phyloP scores from a whole-genome alignment of 75 land plant species.

The Selaginella tamariscina region DNA sequence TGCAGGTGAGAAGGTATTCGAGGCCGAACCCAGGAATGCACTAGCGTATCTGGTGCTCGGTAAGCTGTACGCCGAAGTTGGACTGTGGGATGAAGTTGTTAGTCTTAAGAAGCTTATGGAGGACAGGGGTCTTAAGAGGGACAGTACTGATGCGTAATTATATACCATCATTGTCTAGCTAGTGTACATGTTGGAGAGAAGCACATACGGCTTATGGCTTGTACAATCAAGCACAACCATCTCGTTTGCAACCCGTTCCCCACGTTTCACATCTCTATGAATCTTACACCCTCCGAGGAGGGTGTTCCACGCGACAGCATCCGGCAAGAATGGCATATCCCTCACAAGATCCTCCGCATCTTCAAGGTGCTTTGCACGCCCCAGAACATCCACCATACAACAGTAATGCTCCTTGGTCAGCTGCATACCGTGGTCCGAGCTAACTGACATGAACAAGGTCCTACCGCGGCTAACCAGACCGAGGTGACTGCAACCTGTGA shows the following conservation, averaged over 20 bases:
- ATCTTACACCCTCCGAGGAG: constrained; percentile 15
- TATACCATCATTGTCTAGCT: too few species aligned
- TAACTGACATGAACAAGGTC: constrained; percentile 3
- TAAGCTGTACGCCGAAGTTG: background rate
- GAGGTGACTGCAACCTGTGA: constrained; percentile 15
- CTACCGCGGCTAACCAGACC: constrained; percentile 13
- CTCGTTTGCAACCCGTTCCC: background rate
- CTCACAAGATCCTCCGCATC: constrained; percentile 7
- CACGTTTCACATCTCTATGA: constrained; percentile 8
- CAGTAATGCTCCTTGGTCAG: constrained; percentile 10
- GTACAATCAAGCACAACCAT: background rate
- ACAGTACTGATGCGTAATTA: too few species aligned
- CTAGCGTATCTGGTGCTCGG: background rate
- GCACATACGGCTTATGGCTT: background rate
- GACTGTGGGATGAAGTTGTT: background rate
- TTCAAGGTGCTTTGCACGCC: constrained; percentile 13
- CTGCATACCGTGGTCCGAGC: constrained; percentile 5
- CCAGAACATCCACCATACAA: constrained; percentile 18
- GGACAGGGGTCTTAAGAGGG: background rate
- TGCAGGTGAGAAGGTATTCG: background rate
- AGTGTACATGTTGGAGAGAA: background rate
- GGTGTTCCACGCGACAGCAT: constrained; percentile 8
- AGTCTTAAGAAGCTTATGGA: background rate
- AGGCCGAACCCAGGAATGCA: background rate
- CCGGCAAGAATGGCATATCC: constrained; percentile 11